phyloP scores from a whole-genome alignment of 139 green algal species.

The Asterochloris sp. region DNA sequence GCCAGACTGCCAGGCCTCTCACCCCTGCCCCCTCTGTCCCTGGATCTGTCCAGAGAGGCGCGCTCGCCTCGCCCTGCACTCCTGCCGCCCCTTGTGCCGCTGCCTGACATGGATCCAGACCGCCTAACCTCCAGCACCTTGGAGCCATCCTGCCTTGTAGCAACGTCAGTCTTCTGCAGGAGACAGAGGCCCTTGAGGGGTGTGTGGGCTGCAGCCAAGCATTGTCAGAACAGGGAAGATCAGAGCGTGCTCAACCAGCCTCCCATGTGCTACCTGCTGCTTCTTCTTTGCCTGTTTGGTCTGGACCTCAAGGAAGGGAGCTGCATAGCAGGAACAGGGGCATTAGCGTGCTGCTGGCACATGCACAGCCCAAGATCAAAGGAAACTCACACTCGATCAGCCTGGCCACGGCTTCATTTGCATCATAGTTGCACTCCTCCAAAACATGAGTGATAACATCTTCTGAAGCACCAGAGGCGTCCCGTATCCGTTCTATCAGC shows the following conservation, averaged over 20 bases:
- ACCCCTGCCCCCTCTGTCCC: conserved; percentile 3
- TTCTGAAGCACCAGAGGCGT: conserved; percentile 41
- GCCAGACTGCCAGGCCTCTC: too few species aligned
- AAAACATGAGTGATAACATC: conserved; percentile 47
- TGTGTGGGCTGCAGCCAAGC: background rate
- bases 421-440: conserved; percentile 48
- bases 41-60: background rate
- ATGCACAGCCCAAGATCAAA: background rate
- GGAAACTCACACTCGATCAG: conserved; percentile 50
- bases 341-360: background rate
- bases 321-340: background rate
- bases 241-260: background rate
- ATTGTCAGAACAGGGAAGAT: background rate
- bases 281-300: conserved; percentile 36
- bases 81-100: background rate
- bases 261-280: conserved; percentile 25
- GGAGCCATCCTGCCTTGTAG: conserved; percentile 13
- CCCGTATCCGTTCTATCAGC: conserved; percentile 46
- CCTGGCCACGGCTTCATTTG: conserved; percentile 46
- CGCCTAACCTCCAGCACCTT: conserved; percentile 22
- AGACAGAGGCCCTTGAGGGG: background rate
- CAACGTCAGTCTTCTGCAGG: conserved; percentile 24
- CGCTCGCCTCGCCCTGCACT: background rate
- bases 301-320: conserved; percentile 35
- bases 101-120: background rate